These are phyloP conservation scores for Phylloporus arenicola DNA, from an alignment of 768 basidiomycete species.

Conservation along the genomic window DNA sequence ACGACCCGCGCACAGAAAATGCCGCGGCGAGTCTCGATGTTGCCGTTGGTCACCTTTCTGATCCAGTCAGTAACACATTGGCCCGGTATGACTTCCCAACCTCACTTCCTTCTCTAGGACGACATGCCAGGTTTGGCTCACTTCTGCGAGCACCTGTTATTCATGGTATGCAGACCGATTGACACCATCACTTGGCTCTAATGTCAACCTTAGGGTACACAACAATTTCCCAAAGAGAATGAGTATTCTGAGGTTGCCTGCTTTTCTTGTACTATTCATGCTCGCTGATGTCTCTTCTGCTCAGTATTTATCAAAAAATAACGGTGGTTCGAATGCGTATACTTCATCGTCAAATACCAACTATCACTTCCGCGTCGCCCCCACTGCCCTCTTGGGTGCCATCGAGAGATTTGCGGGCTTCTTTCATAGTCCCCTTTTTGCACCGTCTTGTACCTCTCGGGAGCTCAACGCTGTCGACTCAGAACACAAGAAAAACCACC, in stretches of 20 bases:
- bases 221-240: conserved; percentile 85
- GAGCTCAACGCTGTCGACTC: conserved; percentile 96
- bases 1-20: conserved; percentile 85
- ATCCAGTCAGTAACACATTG: conserved; percentile 62
- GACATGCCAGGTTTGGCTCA: conserved; percentile 93
- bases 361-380: conserved; percentile 72
- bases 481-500: conserved; percentile 95
- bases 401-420: conserved; percentile 78
- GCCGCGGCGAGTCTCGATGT: conserved; percentile 94
- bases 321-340: conserved; percentile 88
- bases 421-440: conserved; percentile 90
- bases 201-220: conserved; percentile 54
- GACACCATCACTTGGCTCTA: neutral
- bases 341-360: conserved; percentile 91
- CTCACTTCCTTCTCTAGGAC: conserved; percentile 37
- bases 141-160: conserved; percentile 93
- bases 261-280: neutral
- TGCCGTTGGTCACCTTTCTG: conserved; percentile 87
- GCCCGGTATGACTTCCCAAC: neutral
- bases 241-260: conserved; percentile 78
- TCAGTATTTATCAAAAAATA: conserved; percentile 74
- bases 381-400: conserved; percentile 58
- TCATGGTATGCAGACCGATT: conserved; percentile 62
- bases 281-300: neutral
- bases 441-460: conserved; percentile 76